phyloP scores from a whole-genome alignment of 768 basidiomycete species.

The Bullera alba region DNA sequence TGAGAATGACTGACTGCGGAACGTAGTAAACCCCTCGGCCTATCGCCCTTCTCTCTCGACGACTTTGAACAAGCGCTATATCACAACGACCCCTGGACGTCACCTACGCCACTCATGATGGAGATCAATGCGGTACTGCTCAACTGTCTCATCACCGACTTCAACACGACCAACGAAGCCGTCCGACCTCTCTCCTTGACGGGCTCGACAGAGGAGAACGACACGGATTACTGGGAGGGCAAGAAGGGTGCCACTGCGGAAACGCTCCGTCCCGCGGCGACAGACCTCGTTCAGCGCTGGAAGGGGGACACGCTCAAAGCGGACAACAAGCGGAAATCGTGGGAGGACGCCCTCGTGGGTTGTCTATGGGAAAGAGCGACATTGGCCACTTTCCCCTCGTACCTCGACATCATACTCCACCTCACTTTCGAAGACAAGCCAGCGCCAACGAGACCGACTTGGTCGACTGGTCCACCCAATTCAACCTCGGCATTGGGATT shows the following conservation, averaged over 20 bases:
- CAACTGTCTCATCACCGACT: conserved; percentile 71
- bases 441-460: conserved; percentile 40
- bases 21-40: conserved; percentile 68
- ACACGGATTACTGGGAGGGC: conserved; percentile 41
- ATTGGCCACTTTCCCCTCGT: conserved; percentile 56
- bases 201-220: conserved; percentile 24
- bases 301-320: conserved; percentile 23
- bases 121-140: conserved; percentile 86
- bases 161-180: conserved; percentile 17
- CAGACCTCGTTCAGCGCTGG: conserved; percentile 22
- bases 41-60: conserved; percentile 85
- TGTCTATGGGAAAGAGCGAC: conserved; percentile 47
- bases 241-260: conserved; percentile 40
- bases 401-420: conserved; percentile 44
- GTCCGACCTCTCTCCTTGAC: conserved; percentile 14
- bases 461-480: conserved; percentile 35
- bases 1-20: conserved; percentile 37
- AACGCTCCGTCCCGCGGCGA: conserved; percentile 23
- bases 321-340: conserved; percentile 36
- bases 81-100: conserved; percentile 59
- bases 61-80: conserved; percentile 82
- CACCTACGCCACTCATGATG: conserved; percentile 65
- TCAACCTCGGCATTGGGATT: conserved; percentile 16
- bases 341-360: conserved; percentile 40
- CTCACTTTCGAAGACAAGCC: conserved; percentile 42